Conservation (phyloP, 225 moss, liverwort and hornwort genomes). For the Antitrichia curtipendula region DNA sequence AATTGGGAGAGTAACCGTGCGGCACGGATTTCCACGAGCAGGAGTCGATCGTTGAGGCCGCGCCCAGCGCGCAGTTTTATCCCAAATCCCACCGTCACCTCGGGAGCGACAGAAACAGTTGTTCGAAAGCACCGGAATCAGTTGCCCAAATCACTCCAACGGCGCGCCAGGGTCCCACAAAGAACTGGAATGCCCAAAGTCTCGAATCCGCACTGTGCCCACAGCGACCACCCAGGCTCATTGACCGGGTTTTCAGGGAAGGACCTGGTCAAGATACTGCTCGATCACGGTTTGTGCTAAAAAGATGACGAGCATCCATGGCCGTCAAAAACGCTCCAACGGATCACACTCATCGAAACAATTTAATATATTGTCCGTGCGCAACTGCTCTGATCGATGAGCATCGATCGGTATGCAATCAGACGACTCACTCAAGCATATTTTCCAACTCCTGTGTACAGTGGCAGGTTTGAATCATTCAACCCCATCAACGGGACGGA, state of each 20-base stretch:
- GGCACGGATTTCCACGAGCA: not conserved
- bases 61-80: not conserved
- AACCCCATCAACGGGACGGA: not conserved
- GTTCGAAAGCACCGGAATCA: not conserved
- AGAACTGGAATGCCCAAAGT: not conserved
- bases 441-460: not conserved
- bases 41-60: not conserved
- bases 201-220: not conserved
- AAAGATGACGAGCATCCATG: not conserved
- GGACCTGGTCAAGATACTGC: not conserved
- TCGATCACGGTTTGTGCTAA: not conserved
- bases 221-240: not conserved
- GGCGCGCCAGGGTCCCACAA: not conserved
- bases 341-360: not conserved
- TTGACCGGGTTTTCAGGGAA: not conserved
- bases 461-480: not conserved
- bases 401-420: not conserved
- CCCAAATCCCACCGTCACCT: not conserved
- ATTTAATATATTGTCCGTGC: not conserved
- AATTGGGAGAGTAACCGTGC: not conserved
- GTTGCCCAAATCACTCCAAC: not conserved
- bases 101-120: not conserved
- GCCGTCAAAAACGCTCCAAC: not conserved
- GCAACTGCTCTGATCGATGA: no score
- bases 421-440: not conserved